Percentiles rank a stretch among this genome's conserved stretches.
Conservation (phyloP, 345 rosid genomes). For the Cardamine resedifolia region DNA sequence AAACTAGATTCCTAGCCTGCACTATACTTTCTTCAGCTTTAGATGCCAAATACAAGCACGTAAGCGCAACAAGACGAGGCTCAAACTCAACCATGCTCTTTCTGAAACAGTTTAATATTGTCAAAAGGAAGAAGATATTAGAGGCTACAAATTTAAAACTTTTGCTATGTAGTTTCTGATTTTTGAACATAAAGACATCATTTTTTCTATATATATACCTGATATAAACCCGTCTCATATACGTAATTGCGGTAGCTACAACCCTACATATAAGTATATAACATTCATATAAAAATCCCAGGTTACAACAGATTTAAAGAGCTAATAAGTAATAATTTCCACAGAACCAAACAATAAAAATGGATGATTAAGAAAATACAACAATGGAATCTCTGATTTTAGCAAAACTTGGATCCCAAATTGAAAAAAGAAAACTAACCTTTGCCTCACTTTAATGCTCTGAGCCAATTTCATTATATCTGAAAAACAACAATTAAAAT, state of each 20-base stretch:
- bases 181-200: neutral
- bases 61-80: conserved; percentile 88
- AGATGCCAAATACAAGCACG: conserved; percentile 92
- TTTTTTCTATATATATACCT: conserved; percentile 44
- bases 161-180: neutral
- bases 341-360: neutral
- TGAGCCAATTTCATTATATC: conserved; percentile 83
- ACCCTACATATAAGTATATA: conserved; percentile 60
- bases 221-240: conserved; percentile 88
- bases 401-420: neutral
- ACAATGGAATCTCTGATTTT: neutral
- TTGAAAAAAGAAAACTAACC: conserved; percentile 45
- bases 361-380: neutral
- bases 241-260: conserved; percentile 84
- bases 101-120: conserved; percentile 41
- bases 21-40: conserved; percentile 98
- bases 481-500: conserved; percentile 36
- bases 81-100: conserved; percentile 89
- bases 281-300: neutral
- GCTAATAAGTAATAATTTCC: neutral
- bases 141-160: neutral
- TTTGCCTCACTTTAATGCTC: conserved; percentile 83
- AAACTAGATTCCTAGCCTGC: conserved; percentile 72
- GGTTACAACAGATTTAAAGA: neutral
- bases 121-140: neutral